These are phyloP conservation scores for Cairneyella variabilis DNA, from an alignment of 495 filamentous ascomycete genomes.

Conservation along the genomic window DNA sequence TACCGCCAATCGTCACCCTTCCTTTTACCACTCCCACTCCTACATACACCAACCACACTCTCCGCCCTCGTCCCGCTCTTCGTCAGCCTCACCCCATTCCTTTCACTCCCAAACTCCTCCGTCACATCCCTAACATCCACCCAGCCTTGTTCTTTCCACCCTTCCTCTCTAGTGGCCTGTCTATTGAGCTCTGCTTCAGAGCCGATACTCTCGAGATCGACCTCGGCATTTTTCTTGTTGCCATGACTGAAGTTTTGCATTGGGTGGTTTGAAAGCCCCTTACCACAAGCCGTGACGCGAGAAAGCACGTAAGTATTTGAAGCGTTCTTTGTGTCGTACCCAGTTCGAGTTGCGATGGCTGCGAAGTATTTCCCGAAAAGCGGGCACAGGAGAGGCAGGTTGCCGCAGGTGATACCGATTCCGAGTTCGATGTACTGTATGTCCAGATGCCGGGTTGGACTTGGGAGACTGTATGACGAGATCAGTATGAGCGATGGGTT, in stretches of 20 bases:
- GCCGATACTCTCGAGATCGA: neutral
- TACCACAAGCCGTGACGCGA: neutral
- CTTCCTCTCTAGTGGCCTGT: too few species aligned
- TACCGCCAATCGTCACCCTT: neutral
- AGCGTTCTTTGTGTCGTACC: neutral
- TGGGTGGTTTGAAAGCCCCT: neutral
- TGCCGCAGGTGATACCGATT: conserved; percentile 28
- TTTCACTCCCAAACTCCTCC: too few species aligned
- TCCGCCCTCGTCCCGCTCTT: neutral
- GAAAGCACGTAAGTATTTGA: neutral
- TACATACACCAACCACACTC: neutral
- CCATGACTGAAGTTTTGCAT: neutral
- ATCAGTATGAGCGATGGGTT: neutral
- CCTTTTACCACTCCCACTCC: neutral
- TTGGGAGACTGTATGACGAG: conserved; percentile 1
- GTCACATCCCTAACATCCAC: too few species aligned
- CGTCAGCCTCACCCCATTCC: neutral
- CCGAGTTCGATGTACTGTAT: conserved; percentile 29
- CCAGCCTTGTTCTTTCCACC: too few species aligned
- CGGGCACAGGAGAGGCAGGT: conserved; percentile 26
- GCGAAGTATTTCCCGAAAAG: conserved; percentile 15
- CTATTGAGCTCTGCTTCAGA: too few species aligned
- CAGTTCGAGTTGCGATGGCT: too few species aligned
- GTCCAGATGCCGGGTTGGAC: conserved; percentile 26
- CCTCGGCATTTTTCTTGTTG: neutral